Conservation (phyloP, 1,139 yeast species). For the Geotrichum europaeum region DNA sequence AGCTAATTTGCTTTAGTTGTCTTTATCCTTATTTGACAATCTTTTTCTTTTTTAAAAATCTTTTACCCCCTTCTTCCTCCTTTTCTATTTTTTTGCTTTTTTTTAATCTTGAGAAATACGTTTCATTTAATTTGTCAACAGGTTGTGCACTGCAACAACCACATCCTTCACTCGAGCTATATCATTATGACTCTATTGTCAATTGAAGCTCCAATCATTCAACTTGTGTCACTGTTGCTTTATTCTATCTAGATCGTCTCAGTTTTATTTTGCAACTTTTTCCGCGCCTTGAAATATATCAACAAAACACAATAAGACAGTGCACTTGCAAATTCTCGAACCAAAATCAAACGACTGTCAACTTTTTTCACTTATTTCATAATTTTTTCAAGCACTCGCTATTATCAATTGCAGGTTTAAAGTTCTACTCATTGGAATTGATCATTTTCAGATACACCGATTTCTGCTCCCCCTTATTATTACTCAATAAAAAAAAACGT, state of each 20-base stretch:
- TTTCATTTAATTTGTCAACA: background rate
- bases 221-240: background rate
- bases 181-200: background rate
- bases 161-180: background rate
- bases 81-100: background rate
- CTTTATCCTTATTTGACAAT: background rate
- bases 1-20: background rate
- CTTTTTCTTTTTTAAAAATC: background rate
- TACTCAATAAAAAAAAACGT: background rate
- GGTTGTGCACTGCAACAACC: background rate
- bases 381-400: background rate
- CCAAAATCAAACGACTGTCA: background rate
- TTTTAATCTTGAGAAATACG: background rate
- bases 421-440: background rate
- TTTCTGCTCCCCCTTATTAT: background rate
- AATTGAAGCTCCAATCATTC: background rate
- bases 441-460: background rate
- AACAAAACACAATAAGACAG: background rate
- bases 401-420: background rate
- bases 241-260: slow-evolving; percentile 1
- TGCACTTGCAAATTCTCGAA: background rate
- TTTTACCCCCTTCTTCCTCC: background rate
- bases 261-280: slow-evolving; percentile 3
- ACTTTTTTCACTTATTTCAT: background rate
- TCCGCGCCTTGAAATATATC: slow-evolving; percentile 2